Evolutionary conservation across 495 filamentous ascomycete genomes (phyloP).

Genomic region (Pyrenula aspistea): DNA sequence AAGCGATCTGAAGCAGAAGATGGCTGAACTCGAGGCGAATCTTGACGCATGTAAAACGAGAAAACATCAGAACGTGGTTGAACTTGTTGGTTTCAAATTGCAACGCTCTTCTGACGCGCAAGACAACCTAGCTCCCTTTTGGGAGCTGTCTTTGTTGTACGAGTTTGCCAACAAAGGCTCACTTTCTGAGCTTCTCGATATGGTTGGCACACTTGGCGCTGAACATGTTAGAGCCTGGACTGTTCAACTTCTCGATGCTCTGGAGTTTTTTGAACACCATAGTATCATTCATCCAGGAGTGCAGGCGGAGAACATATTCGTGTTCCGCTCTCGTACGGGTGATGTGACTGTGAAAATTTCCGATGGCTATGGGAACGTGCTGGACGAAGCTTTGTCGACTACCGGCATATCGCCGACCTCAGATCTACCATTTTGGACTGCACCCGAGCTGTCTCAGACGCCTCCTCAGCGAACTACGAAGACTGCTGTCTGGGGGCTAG

Average conservation of each 20-base stretch:
- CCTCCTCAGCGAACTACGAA: constrained; percentile 55
- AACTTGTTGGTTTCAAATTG: constrained; percentile 74
- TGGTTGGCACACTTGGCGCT: constrained; percentile 59
- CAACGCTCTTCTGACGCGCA: constrained; percentile 22
- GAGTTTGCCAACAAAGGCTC: constrained; percentile 74
- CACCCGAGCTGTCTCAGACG: constrained; percentile 61
- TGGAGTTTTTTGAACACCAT: constrained; percentile 75
- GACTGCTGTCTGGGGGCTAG: constrained; percentile 90
- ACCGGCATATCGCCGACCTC: constrained; percentile 49
- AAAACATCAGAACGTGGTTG: constrained; percentile 63
- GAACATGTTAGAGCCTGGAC: constrained; percentile 73
- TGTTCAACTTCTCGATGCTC: constrained; percentile 76
- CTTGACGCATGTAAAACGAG: constrained; percentile 62
- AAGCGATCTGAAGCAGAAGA: constrained; percentile 23
- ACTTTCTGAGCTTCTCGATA: constrained; percentile 65
- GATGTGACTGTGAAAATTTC: constrained; percentile 31
- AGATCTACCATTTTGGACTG: constrained; percentile 54
- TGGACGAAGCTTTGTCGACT: constrained; percentile 16
- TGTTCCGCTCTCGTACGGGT: constrained; percentile 33
- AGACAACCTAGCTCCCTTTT: constrained; percentile 27
- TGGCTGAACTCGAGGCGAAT: constrained; percentile 55
- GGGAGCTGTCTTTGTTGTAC: constrained; percentile 73
- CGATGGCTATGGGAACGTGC: constrained; percentile 27
- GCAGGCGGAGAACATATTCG: constrained; percentile 62
- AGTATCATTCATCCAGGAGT: constrained; percentile 72